phyloP scores from a whole-genome alignment of 805 yeast genomes.

The Kodamaea kaohsiungensis region DNA sequence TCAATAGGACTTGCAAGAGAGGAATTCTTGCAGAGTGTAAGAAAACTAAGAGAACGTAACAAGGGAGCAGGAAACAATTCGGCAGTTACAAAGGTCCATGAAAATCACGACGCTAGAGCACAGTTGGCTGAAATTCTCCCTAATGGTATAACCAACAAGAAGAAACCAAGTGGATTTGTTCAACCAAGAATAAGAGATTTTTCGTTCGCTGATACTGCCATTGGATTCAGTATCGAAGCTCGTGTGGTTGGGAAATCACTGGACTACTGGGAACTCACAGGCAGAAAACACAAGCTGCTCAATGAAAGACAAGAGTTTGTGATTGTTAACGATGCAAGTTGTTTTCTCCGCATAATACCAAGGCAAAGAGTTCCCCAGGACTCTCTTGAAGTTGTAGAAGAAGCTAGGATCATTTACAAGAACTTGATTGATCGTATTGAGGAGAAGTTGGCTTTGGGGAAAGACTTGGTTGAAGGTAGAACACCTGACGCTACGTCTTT shows the following conservation, averaged over 20 bases:
- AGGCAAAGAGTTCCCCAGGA: slow-evolving; percentile 1
- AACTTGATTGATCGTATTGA: slow-evolving; percentile 18
- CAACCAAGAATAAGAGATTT: slow-evolving; percentile 23
- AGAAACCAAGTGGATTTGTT: slow-evolving; percentile 3
- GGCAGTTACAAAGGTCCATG: neutral
- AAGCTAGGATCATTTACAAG: slow-evolving; percentile 17
- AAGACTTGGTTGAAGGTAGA: slow-evolving; percentile 11
- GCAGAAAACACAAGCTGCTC: slow-evolving; percentile 4
- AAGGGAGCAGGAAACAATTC: neutral
- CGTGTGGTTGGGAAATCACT: slow-evolving; percentile 26
- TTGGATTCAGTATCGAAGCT: slow-evolving; percentile 30
- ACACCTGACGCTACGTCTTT: neutral
- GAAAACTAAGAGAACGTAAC: slow-evolving; percentile 11
- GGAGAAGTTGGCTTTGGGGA: slow-evolving; percentile 18
- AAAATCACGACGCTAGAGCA: neutral
- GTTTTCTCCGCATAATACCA: slow-evolving; percentile 25
- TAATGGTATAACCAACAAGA: neutral
- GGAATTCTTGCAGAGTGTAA: slow-evolving; percentile 21
- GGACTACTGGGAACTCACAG: slow-evolving; percentile 17
- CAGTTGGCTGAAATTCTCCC: neutral
- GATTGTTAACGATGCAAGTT: slow-evolving; percentile 24
- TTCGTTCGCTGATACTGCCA: slow-evolving; percentile 28
- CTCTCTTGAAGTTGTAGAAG: slow-evolving; percentile 10
- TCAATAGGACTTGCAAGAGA: slow-evolving; percentile 27
- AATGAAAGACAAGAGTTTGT: slow-evolving; percentile 23